A percentile compares a stretch with the other conserved stretches of the same genome.
phyloP scores from a whole-genome alignment of 345 rosid species.

The Pistacia atlantica region DNA sequence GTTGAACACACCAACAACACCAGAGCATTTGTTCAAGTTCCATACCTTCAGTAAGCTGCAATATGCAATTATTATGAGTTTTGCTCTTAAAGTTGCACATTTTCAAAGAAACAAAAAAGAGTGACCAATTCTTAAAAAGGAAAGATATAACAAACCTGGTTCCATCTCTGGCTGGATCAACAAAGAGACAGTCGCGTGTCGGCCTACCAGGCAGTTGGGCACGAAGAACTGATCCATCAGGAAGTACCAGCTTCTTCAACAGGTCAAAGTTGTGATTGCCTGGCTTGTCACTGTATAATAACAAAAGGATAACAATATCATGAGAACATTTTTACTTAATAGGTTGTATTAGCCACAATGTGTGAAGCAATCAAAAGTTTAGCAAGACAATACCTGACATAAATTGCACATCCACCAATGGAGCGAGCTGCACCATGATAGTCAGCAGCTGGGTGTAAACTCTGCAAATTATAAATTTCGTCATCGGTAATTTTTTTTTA shows the following conservation, averaged over 20 bases:
- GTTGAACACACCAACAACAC: slow-evolving; percentile 91
- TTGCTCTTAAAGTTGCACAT: background rate
- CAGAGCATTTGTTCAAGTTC: slow-evolving; percentile 83
- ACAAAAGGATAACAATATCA: background rate
- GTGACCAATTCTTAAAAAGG: background rate
- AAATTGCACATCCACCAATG: slow-evolving; percentile 92
- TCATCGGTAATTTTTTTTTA: slow-evolving; percentile 8
- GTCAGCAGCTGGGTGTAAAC: slow-evolving; percentile 92
- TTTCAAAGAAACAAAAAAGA: background rate
- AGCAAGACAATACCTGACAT: slow-evolving; percentile 69
- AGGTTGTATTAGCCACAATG: background rate
- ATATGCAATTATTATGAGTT: background rate
- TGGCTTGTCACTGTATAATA: slow-evolving; percentile 73
- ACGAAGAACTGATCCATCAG: slow-evolving; percentile 92
- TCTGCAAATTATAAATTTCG: slow-evolving; percentile 49
- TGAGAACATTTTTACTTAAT: slow-evolving; percentile 12
- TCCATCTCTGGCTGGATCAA: slow-evolving; percentile 92
- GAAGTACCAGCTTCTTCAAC: slow-evolving; percentile 83
- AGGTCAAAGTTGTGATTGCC: slow-evolving; percentile 92
- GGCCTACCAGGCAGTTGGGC: slow-evolving; percentile 92
- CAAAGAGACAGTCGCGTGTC: slow-evolving; percentile 82
- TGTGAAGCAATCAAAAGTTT: slow-evolving; percentile 5
- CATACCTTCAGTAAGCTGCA: slow-evolving; percentile 88
- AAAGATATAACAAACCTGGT: slow-evolving; percentile 42
- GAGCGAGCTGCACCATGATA: slow-evolving; percentile 98